Evolutionary conservation across 2,329 filamentous ascomycete species (phyloP), one percentile per base, ranked within the genome.

Genomic region (Aphanocladium album): DNA sequence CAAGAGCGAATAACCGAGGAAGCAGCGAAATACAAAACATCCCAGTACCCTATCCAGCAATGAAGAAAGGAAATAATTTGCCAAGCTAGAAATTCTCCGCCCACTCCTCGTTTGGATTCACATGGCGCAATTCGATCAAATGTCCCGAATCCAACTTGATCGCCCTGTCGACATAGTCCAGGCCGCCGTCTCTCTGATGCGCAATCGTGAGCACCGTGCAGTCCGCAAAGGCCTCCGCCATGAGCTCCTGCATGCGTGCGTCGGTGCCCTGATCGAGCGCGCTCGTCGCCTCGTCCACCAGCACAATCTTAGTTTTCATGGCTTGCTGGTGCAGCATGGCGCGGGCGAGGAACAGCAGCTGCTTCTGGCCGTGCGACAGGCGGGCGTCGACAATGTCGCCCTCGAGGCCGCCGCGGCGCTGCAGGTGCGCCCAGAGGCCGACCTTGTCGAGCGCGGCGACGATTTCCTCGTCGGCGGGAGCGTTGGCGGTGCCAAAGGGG

Each of bases 291-390:
- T 60, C 49, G 19, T 47, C 49, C 14, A 60, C 6, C 8, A 54
- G 2, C 3, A 54, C 25, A 14, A 60, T 16, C 25, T 45, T 35
- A 2, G 11, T 7, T 11, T 16, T 9, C 49, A 19, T 30, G 35
- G 6, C 54, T 62, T 35, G 12, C 14, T 65, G 64, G 4, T 56
- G 60, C 12, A 67, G 41, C 4, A 67, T 33, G 3, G 63, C 63
- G 2, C 64, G 60, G 8, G 66, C 66, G 33, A 67, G 62, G 5
- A 51, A 62, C 6, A 67, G 30, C 12, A 65, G 63, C 50, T 67
- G 65, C 47, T 64, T 61, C 57, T 67, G 62, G 25, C 65, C 65
- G 1, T 57, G 35, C 11, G 62, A 64, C 16, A 65, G 52, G 19
- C 54, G 51, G 8, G 41, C 21, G 9, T 47, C 57, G 21, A 17